A percentile compares a stretch with the other conserved stretches of the same genome.
These are phyloP conservation scores for Aspergillus sp. DNA, from an alignment of 2,329 filamentous ascomycete species.

Conservation along the genomic window DNA sequence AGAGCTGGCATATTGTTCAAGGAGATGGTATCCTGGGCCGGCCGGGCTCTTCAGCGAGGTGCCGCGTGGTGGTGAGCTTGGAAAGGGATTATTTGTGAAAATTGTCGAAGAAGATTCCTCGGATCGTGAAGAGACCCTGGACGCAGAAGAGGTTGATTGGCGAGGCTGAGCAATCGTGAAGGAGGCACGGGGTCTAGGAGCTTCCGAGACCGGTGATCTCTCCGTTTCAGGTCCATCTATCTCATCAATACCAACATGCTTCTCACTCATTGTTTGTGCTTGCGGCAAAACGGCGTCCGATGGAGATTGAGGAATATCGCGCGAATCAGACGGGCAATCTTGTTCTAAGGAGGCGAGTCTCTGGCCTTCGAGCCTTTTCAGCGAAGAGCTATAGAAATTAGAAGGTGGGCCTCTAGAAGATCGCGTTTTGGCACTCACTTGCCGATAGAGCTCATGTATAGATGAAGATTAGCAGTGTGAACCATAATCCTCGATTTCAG, in stretches of 20 bases:
- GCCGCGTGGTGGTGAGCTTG: constrained; percentile 13
- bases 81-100: constrained; percentile 15
- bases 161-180: constrained; percentile 1
- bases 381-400: constrained; percentile 27
- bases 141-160: constrained; percentile 27
- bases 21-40: too few relatives aligned
- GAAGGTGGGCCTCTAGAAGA: background rate
- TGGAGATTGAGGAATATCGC: background rate
- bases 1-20: background rate
- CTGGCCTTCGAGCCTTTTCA: constrained; percentile 28
- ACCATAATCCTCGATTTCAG: constrained; percentile 36
- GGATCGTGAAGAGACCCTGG: constrained; percentile 22
- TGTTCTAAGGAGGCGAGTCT: constrained; percentile 29
- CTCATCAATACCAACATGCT: background rate
- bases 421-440: constrained; percentile 26
- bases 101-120: constrained; percentile 22
- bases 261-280: background rate
- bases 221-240: background rate
- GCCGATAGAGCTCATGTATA: constrained; percentile 34
- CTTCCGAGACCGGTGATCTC: background rate
- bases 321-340: constrained; percentile 17
- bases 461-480: constrained; percentile 33
- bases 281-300: background rate
- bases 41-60: background rate
- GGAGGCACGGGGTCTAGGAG: background rate